Evolutionary conservation across 2,329 filamentous ascomycete genomes (phyloP).

Genomic region (Tolypocladium tropicale): DNA sequence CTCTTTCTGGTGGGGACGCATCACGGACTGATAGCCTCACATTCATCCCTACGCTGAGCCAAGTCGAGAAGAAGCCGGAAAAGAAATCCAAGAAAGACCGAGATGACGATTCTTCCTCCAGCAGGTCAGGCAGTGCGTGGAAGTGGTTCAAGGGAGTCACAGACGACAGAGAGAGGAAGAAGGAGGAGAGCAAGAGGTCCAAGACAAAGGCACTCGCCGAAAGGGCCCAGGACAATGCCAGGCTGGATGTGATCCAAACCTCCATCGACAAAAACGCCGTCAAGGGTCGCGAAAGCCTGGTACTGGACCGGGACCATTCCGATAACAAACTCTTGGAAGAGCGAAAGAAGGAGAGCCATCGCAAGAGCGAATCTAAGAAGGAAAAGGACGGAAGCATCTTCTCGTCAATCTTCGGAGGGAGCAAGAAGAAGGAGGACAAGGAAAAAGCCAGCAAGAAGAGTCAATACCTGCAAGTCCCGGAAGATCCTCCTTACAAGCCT

Average conservation of each 20-base stretch:
- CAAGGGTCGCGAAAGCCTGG: slow-evolving; percentile 69
- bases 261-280: slow-evolving; percentile 63
- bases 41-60: slow-evolving; percentile 61
- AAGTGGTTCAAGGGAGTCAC: slow-evolving; percentile 76
- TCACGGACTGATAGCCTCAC: slow-evolving; percentile 66
- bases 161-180: slow-evolving; percentile 53
- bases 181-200: slow-evolving; percentile 54
- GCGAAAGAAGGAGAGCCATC: slow-evolving; percentile 66
- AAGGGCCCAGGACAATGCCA: slow-evolving; percentile 63
- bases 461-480: slow-evolving; percentile 65
- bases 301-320: slow-evolving; percentile 67
- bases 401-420: slow-evolving; percentile 81
- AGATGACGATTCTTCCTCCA: slow-evolving; percentile 49
- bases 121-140: slow-evolving; percentile 60
- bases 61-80: slow-evolving; percentile 66
- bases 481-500: slow-evolving; percentile 62
- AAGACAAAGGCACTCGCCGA: slow-evolving; percentile 50
- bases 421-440: slow-evolving; percentile 76
- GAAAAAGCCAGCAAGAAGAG: slow-evolving; percentile 66
- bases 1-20: slow-evolving; percentile 57
- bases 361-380: slow-evolving; percentile 73
- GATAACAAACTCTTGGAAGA: slow-evolving; percentile 69
- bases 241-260: slow-evolving; percentile 77
- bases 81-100: slow-evolving; percentile 67
- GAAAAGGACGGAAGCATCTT: slow-evolving; percentile 93